Conservation (phyloP, 1,284 basidiomycete species). For the Termitomyces sp. region DNA sequence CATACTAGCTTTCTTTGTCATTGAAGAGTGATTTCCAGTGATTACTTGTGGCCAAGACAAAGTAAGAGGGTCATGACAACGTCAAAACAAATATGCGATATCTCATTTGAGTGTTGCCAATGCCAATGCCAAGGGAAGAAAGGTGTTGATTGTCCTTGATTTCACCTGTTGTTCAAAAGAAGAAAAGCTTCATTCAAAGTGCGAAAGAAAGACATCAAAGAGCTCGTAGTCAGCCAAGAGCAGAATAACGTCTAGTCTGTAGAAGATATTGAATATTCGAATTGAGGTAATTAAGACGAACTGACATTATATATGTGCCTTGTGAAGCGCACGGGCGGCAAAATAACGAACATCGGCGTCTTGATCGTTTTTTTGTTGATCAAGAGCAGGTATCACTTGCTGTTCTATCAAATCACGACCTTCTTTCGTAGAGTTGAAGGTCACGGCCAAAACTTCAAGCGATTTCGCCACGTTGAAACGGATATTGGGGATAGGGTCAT, state of each 20-base stretch:
- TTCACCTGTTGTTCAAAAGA: background rate
- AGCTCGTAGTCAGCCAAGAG: background rate
- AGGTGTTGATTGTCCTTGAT: background rate
- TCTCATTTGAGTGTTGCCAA: background rate
- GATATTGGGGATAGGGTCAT: slow-evolving; percentile 97
- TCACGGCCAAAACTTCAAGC: slow-evolving; percentile 78
- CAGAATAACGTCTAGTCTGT: background rate
- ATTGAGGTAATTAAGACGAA: background rate
- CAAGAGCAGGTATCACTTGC: slow-evolving; percentile 75
- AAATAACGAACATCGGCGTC: slow-evolving; percentile 97
- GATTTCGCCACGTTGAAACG: slow-evolving; percentile 98
- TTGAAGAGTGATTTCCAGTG: background rate
- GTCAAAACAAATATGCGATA: background rate
- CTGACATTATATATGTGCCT: slow-evolving; percentile 28
- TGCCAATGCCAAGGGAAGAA: no score
- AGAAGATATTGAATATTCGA: background rate
- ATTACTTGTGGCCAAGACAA: no score
- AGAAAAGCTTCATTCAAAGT: background rate
- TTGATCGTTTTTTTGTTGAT: slow-evolving; percentile 83
- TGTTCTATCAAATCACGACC: slow-evolving; percentile 33
- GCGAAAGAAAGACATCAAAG: background rate
- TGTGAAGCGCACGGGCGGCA: slow-evolving; percentile 68
- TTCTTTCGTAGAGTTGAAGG: slow-evolving; percentile 63
- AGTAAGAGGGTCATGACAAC: no score
- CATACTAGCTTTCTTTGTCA: background rate